Conservation (phyloP, 495 filamentous ascomycete species). For the Xylaria cubensis region DNA sequence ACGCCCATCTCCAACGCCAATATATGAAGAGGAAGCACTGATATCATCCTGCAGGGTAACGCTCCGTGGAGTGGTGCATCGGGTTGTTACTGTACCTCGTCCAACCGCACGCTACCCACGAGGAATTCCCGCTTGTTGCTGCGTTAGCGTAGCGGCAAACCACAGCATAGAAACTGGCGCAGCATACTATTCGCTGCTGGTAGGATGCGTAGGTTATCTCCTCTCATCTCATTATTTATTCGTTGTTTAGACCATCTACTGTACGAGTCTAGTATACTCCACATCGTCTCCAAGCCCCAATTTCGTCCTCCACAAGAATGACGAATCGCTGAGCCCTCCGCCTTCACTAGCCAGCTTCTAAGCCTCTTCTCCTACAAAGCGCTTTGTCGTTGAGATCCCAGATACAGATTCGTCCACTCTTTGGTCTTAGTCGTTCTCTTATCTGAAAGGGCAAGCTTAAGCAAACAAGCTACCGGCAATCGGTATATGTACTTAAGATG, state of each 20-base stretch:
- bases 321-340: neutral
- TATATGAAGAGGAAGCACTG: slow-evolving; percentile 11
- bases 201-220: slow-evolving; percentile 20
- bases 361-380: neutral
- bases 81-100: neutral
- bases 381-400: neutral
- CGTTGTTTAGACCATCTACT: neutral
- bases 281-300: neutral
- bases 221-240: neutral
- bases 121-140: neutral
- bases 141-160: slow-evolving; percentile 4
- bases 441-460: neutral
- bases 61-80: neutral
- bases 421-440: neutral
- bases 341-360: slow-evolving; percentile 3
- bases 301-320: neutral
- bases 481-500: neutral
- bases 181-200: slow-evolving; percentile 5
- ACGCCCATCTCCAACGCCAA: neutral
- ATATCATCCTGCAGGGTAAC: slow-evolving; percentile 21
- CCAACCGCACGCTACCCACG: neutral
- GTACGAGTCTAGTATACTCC: slow-evolving; percentile 3
- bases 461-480: neutral
- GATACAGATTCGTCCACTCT: neutral
- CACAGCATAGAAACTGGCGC: neutral